These are phyloP conservation scores for Tardiomyces depauwii DNA, from an alignment of 1,139 yeast species.

Conservation along the genomic window DNA sequence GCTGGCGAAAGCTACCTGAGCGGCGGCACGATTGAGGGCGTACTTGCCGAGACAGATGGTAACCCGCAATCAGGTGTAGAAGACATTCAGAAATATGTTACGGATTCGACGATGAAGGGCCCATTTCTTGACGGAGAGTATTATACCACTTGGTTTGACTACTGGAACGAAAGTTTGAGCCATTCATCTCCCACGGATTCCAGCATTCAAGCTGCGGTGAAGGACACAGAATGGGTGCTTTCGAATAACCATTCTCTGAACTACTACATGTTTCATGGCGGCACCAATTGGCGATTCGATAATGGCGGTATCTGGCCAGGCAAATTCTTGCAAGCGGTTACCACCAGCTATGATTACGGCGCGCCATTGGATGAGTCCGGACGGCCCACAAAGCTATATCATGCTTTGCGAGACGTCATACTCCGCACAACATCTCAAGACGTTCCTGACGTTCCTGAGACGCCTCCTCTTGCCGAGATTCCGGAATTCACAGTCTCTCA, in stretches of 20 bases:
- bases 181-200: neutral
- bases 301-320: conserved; percentile 3
- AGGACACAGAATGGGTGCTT: conserved; percentile 1
- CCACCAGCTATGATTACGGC: no score
- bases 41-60: conserved; percentile 4
- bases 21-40: conserved; percentile 1
- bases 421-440: neutral
- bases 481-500: no score
- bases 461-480: neutral
- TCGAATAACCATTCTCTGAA: conserved; percentile 1
- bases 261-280: conserved; percentile 4
- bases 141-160: conserved; percentile 5
- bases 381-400: no score
- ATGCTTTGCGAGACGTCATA: no score
- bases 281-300: conserved; percentile 4
- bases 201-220: neutral
- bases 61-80: neutral
- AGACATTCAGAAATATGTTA: neutral
- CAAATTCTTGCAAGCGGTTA: neutral
- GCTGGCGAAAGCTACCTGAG: neutral
- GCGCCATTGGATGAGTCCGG: no score
- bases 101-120: conserved; percentile 1
- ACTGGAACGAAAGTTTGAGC: neutral
- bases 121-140: conserved; percentile 2
- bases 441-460: conserved; percentile 1